Evolutionary conservation across 2,329 filamentous ascomycete genomes (phyloP), one percentile per base, ranked within the genome.

Genomic region (Claviceps sp.): DNA sequence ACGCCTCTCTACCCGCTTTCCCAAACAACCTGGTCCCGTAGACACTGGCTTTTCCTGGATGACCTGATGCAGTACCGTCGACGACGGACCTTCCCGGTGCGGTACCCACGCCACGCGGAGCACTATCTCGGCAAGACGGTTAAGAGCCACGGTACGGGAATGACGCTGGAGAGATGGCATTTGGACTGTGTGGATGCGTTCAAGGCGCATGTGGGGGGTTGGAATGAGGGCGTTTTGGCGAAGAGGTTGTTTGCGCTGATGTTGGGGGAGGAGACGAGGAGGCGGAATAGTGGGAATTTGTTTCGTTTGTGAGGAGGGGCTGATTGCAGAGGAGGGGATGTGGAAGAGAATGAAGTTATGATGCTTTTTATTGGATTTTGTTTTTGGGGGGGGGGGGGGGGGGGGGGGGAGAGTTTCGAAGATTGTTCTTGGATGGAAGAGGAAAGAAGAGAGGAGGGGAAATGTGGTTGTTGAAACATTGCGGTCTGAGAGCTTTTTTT

Each of bases 121-220:
- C 60, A 62, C 43, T 68, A 75, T 37, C 64, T 78, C 2, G 75
- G 76, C 52, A 76, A 73, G 59, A 68, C 66, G 26, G 72, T 80
- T 52, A 61, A 62, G 24, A 70, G 72, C 30, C 70, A 73, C 38
- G 73, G 70, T 46, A 67, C 72, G 60, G 62, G 64, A 4, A 66
- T 81, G 65, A 55, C 66, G 22, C 65, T 82, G 18, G 71, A 79
- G 62, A 61, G 67, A 52, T 81, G 77, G 77, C 78, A 82, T 54
- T 62, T 81, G 18, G 77, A 81, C 54, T 70, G 79, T 51, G 70
- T 81, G 24, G 73, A 79, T 53, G 77, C 72, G 3, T 81, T 81
- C 58, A 65, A 64, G 52, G 60, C 60, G 13, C 67, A 73, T 53
- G 68, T 77, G 2, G 71, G 71, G 18, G 69, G 66, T 9, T 81